Evolutionary conservation across 169 alveolate genomes (phyloP), one percentile per base, ranked within the genome.

Genomic region (Cryptosporidium parvum): DNA sequence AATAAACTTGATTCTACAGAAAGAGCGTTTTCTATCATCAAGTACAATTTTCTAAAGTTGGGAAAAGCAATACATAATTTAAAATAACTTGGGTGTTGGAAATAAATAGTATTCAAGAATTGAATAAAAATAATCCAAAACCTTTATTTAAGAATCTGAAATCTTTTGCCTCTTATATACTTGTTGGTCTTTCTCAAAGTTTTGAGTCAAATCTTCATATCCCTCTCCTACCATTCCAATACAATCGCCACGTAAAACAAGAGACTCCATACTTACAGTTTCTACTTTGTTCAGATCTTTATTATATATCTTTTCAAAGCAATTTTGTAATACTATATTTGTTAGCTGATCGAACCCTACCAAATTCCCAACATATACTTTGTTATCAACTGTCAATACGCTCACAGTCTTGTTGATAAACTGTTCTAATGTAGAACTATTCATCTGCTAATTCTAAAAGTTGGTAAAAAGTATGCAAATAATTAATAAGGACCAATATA

Each of bases 311-410:
- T 97, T 92, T 80, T 96, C 98, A 70, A 58, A 53, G 85, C 98
- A 95, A 39, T 96, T 86, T 70, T 93, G 89, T 44, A 96, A 92
- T 26, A 96, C 94, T 75, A 96, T 68, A 75, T 96, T 96, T 31
- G 97, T 95, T 33, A 95, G 84, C 69, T 96, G 98, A 85, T 96
- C 98, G 85, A 96, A 96, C 10, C 97, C 98, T 72, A 93, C 93
- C 68, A 96, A 70, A 33, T 91, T 86, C 23, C 98, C 98, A 73
- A 95, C 94, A 52, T 95, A 96, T 39, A 96, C 91, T 56, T 97
- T 86, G 51, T 97, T 96, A 92, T 96, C 98, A 67, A 87, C 93
- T 0, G 98, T 94, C 51, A 96, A 26, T 16, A 80, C 75, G 29
- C 37, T 44, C 44, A 80, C 89, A 21, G 39, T 33, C 37, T 65